Evolutionary conservation across 176 grass and related monocot genomes (phyloP).

Genomic region (Otatea glauca): DNA sequence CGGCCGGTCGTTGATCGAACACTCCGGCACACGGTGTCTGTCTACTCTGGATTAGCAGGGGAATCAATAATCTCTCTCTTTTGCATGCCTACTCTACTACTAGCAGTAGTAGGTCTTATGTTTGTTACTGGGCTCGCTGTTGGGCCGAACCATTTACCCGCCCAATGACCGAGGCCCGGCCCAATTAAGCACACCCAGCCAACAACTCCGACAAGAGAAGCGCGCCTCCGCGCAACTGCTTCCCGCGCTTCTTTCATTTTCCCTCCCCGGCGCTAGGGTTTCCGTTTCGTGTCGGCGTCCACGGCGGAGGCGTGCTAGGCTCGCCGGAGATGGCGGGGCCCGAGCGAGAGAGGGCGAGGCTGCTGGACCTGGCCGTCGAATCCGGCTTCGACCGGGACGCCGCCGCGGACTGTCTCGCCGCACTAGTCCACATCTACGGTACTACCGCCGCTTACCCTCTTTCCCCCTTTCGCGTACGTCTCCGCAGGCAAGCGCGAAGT

Average conservation of each 20-base stretch:
- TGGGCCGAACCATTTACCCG: not conserved
- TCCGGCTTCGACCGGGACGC: slow-evolving; percentile 49
- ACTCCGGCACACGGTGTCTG: no score
- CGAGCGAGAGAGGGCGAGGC: slow-evolving; percentile 28
- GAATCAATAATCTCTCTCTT: no score
- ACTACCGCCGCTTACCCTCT: not conserved
- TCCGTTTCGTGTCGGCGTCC: not conserved
- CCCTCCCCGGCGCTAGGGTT: slow-evolving; percentile 21
- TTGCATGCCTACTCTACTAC: no score
- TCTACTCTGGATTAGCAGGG: no score
- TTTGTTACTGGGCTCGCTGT: not conserved
- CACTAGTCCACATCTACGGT: slow-evolving; percentile 71
- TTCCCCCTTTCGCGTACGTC: not conserved
- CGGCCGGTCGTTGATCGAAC: no score
- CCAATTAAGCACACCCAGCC: not conserved
- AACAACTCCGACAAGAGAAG: not conserved
- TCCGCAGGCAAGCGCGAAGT: not conserved
- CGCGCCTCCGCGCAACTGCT: not conserved
- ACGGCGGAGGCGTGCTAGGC: not conserved
- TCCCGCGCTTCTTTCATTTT: not conserved
- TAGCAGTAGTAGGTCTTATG: no score
- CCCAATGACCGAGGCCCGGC: not conserved
- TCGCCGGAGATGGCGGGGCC: slow-evolving; percentile 35
- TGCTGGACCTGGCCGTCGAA: slow-evolving; percentile 53
- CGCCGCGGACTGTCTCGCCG: slow-evolving; percentile 49